phyloP scores from a whole-genome alignment of 2,329 filamentous ascomycete species.

The Epichloe glyceriae region DNA sequence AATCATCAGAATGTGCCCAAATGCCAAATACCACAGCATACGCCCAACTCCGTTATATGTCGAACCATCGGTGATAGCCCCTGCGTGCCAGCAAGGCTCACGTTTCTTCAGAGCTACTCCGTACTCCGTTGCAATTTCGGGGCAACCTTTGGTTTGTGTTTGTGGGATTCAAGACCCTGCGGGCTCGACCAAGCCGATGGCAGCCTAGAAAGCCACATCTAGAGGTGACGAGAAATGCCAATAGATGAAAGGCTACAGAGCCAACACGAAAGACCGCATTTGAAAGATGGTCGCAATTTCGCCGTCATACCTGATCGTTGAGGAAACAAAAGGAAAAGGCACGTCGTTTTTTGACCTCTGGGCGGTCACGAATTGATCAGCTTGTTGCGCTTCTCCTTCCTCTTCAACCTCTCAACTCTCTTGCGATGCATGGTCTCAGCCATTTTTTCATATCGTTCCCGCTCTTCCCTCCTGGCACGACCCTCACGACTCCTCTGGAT shows the following conservation, averaged over 20 bases:
- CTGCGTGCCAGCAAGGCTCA: too few species aligned
- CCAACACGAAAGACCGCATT: too few species aligned
- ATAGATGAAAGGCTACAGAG: too few species aligned
- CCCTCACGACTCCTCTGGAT: slow-evolving; percentile 75
- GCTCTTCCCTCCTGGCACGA: slow-evolving; percentile 80
- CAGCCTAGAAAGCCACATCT: background rate
- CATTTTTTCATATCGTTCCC: slow-evolving; percentile 83
- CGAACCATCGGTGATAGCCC: too few species aligned
- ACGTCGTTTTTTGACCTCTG: slow-evolving; percentile 1
- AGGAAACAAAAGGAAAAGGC: background rate
- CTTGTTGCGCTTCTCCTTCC: slow-evolving; percentile 94
- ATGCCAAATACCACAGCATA: too few species aligned
- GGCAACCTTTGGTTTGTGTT: too few species aligned
- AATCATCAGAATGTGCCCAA: too few species aligned
- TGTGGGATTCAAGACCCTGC: too few species aligned
- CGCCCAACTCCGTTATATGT: too few species aligned
- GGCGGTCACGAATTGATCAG: slow-evolving; percentile 42
- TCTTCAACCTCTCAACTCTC: slow-evolving; percentile 81
- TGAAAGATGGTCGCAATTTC: background rate
- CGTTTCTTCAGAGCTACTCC: too few species aligned
- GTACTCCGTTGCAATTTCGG: too few species aligned
- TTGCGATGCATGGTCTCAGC: slow-evolving; percentile 97
- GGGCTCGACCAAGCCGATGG: too few species aligned
- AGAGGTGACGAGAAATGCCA: background rate
- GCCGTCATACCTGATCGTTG: background rate